A percentile compares a stretch with the other conserved stretches of the same genome.
phyloP scores from a whole-genome alignment of 176 grass and related monocot genomes.

The Phragmites australis region DNA sequence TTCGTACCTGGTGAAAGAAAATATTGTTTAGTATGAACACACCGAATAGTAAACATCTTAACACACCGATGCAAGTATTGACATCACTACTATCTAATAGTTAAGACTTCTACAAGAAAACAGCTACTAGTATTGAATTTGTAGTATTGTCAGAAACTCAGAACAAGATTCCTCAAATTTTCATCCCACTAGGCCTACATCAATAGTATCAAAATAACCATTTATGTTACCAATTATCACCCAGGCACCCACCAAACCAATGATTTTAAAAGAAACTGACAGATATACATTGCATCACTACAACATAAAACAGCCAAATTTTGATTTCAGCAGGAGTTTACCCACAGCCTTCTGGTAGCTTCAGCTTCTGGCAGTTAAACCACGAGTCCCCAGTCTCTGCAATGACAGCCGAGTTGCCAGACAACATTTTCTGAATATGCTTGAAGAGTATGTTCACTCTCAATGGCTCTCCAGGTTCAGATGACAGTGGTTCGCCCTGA shows the following conservation, averaged over 20 bases:
- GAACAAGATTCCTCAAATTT: neutral
- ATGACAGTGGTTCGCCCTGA: constrained; percentile 34
- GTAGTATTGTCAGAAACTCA: neutral
- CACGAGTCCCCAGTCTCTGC: constrained; percentile 66
- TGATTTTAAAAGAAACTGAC: neutral
- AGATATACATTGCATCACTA: neutral
- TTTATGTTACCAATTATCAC: neutral
- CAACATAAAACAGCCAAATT: neutral
- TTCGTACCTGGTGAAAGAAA: constrained; percentile 44
- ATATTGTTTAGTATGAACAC: neutral
- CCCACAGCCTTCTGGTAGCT: constrained; percentile 59
- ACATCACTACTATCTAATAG: neutral
- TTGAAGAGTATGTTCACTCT: constrained; percentile 63
- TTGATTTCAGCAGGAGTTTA: constrained; percentile 30
- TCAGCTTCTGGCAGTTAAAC: constrained; percentile 68
- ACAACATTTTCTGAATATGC: constrained; percentile 53
- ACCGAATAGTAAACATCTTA: neutral
- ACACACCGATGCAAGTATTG: neutral
- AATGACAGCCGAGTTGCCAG: constrained; percentile 38
- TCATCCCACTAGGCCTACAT: neutral
- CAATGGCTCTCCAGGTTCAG: constrained; percentile 48
- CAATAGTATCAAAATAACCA: neutral
- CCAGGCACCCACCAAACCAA: neutral
- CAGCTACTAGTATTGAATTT: neutral
- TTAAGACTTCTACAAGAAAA: neutral